Evolutionary conservation across 164 flowering plant genomes (phyloP).

Genomic region (Tetrastigma voinierianum): DNA sequence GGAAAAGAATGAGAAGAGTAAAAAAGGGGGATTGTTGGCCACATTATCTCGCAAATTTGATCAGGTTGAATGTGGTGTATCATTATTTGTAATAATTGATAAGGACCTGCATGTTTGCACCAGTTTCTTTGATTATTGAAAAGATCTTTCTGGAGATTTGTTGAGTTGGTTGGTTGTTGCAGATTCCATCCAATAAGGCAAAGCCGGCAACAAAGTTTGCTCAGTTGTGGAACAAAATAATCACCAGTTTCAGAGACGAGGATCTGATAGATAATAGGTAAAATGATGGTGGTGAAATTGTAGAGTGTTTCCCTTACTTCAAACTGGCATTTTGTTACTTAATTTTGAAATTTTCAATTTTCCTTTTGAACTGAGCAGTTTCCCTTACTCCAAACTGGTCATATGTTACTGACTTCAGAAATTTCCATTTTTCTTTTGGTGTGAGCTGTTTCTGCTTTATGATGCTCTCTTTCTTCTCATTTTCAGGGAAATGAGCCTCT

Average conservation of each 20-base stretch:
- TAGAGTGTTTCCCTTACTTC: neutral
- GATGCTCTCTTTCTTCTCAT: neutral
- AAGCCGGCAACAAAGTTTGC: conserved; percentile 81
- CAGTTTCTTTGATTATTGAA: neutral
- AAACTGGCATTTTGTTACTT: too few relatives aligned
- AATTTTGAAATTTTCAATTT: too few relatives aligned
- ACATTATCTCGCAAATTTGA: conserved; percentile 63
- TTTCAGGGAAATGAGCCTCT: conserved; percentile 79
- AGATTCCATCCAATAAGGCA: conserved; percentile 48
- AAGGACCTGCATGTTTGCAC: neutral
- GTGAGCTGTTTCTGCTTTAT: neutral
- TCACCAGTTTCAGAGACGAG: conserved; percentile 81
- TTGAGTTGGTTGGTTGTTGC: conserved; percentile 1
- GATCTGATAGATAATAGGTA: conserved; percentile 82
- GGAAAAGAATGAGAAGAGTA: conserved; percentile 49
- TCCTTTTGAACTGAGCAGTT: too few relatives aligned
- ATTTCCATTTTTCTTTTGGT: too few relatives aligned
- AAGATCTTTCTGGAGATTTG: neutral
- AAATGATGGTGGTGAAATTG: neutral
- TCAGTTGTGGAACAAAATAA: conserved; percentile 85
- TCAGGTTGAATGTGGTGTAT: conserved; percentile 32
- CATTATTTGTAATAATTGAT: neutral
- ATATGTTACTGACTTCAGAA: too few relatives aligned
- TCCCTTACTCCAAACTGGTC: too few relatives aligned
- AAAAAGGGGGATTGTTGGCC: conserved; percentile 72